Conservation (phyloP, 768 basidiomycete species). For the Tylopilus sp. region DNA sequence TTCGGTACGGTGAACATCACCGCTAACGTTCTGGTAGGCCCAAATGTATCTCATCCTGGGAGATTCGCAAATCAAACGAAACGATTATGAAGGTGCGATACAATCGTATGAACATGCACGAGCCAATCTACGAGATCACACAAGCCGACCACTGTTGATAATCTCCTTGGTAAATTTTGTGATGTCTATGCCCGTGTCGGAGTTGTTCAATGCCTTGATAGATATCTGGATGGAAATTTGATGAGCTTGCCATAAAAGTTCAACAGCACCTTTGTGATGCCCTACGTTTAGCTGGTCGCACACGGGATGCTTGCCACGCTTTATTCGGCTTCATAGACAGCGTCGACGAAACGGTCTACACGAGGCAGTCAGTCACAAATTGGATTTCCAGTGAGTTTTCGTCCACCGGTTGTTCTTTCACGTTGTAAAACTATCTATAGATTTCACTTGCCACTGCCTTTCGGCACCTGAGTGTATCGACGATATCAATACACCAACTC, state of each 20-base stretch:
- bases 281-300: background rate
- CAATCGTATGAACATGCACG: background rate
- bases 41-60: background rate
- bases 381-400: no score
- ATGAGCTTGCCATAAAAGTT: background rate
- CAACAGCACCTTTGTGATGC: background rate
- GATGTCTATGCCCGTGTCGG: no score
- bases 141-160: background rate
- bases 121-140: background rate
- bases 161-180: background rate
- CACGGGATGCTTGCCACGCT: background rate
- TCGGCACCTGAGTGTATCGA: no score
- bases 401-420: no score
- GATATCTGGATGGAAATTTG: constrained; percentile 1
- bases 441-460: no score
- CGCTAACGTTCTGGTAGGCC: background rate
- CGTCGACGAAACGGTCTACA: no score
- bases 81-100: background rate
- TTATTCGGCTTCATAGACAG: no score
- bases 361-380: no score
- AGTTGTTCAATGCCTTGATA: background rate
- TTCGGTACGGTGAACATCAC: background rate
- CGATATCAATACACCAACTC: no score
- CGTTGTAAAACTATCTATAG: no score
- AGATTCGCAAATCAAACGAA: background rate